phyloP scores from a whole-genome alignment of 78 protist genomes.

The Dictyostelium capitatum region DNA sequence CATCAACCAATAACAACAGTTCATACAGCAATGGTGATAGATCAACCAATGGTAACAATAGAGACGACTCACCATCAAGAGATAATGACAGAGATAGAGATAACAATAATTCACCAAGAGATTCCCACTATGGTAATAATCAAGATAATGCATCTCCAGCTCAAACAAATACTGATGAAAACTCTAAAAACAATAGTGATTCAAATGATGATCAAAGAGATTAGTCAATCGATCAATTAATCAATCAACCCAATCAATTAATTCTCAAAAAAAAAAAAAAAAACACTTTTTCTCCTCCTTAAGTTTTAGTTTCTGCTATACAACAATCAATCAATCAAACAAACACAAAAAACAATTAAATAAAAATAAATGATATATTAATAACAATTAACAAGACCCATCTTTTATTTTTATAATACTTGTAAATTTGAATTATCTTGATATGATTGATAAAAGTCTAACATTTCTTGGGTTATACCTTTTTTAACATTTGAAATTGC shows the following conservation, averaged over 20 bases:
- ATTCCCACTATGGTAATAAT: neutral
- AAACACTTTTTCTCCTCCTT: no score
- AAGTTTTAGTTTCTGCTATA: neutral
- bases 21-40: neutral
- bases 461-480: conserved; percentile 81
- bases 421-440: conserved; percentile 73
- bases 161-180: neutral
- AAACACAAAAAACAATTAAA: neutral
- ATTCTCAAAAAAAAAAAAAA: no score
- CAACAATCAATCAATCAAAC: neutral
- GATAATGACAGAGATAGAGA: conserved; percentile 24
- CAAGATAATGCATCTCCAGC: neutral
- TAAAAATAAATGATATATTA: neutral
- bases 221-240: neutral
- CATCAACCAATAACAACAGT: neutral
- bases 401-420: conserved; percentile 11
- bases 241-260: neutral
- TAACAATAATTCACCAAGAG: conserved; percentile 11
- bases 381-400: neutral
- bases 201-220: conserved; percentile 22
- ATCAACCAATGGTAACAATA: neutral
- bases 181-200: conserved; percentile 15
- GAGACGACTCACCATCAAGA: neutral
- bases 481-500: conserved; percentile 43
- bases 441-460: conserved; percentile 56